phyloP scores from a whole-genome alignment of 2,329 filamentous ascomycete genomes.

The Macrophomina tecta region DNA sequence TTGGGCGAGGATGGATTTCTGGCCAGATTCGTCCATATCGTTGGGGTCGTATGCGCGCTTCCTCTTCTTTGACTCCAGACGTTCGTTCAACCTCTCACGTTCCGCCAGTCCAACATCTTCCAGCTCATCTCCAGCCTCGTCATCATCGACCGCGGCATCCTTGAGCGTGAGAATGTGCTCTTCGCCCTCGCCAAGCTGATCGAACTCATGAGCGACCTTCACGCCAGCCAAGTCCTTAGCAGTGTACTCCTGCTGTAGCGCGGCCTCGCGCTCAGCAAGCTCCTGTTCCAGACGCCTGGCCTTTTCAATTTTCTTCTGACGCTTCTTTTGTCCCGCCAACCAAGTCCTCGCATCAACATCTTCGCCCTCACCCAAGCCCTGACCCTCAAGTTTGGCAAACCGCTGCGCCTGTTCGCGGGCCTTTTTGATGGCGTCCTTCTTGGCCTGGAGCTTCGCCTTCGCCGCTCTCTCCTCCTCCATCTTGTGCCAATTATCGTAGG shows the following conservation, averaged over 20 bases:
- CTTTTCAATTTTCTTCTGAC: conserved; percentile 86
- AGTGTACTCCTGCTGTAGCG: conserved; percentile 75
- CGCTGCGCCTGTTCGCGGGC: conserved; percentile 84
- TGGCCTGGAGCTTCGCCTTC: conserved; percentile 79
- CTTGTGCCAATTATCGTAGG: conserved; percentile 76
- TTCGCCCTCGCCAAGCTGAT: conserved; percentile 77
- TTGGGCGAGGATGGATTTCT: conserved; percentile 77
- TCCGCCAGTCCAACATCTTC: conserved; percentile 77
- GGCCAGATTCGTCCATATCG: conserved; percentile 68
- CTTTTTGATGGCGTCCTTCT: conserved; percentile 82
- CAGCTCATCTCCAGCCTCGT: conserved; percentile 88
- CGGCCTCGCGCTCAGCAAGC: conserved; percentile 70
- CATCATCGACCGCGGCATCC: conserved; percentile 80
- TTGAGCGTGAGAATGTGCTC: conserved; percentile 96
- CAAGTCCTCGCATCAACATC: conserved; percentile 81
- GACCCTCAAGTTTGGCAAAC: conserved; percentile 76
- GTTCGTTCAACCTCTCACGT: conserved; percentile 74
- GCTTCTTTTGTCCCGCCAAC: conserved; percentile 88
- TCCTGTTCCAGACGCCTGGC: conserved; percentile 76
- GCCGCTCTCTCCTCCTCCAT: conserved; percentile 71
- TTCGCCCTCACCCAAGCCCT: conserved; percentile 79
- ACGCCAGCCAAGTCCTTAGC: conserved; percentile 86
- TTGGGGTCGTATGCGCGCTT: conserved; percentile 88
- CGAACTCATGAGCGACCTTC: conserved; percentile 87
- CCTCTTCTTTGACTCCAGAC: conserved; percentile 86